These are phyloP conservation scores for Castanopsis chinensis DNA, from an alignment of 306 rosid genomes.

Conservation along the genomic window DNA sequence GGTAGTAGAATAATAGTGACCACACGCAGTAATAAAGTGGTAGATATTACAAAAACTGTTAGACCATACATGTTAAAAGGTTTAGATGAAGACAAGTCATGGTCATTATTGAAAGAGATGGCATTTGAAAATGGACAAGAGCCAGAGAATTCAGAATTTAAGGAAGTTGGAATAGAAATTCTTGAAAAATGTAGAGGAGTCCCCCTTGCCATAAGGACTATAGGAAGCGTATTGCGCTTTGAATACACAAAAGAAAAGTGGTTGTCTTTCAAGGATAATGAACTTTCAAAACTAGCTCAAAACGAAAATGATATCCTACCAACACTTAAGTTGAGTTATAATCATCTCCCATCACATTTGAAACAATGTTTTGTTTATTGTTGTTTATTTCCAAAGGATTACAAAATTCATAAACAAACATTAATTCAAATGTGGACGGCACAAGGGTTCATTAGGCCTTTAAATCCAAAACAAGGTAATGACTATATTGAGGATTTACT, in stretches of 20 bases:
- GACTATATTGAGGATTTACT: conserved; percentile 31
- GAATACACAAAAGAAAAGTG: neutral
- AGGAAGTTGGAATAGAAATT: conserved; percentile 23
- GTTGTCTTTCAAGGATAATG: neutral
- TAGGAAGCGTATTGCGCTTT: neutral
- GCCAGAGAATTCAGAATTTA: neutral
- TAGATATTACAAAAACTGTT: neutral
- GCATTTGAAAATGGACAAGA: conserved; percentile 9
- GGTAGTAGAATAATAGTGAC: conserved; percentile 33
- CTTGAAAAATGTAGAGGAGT: conserved; percentile 18
- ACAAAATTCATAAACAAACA: neutral
- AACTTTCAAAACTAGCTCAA: too few species aligned
- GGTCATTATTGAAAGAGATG: neutral
- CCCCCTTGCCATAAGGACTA: conserved; percentile 25
- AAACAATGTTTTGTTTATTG: conserved; percentile 42
- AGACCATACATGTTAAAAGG: neutral
- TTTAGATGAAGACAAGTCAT: neutral
- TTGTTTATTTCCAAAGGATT: conserved; percentile 22
- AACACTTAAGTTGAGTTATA: conserved; percentile 26
- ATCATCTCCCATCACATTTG: conserved; percentile 35
- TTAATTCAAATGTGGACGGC: conserved; percentile 39
- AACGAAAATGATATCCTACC: conserved; percentile 14
- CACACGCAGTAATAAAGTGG: neutral
- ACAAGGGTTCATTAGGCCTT: conserved; percentile 34
- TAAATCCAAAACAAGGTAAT: conserved; percentile 10